phyloP scores from a whole-genome alignment of 306 rosid species.

The Vigna unguiculata region DNA sequence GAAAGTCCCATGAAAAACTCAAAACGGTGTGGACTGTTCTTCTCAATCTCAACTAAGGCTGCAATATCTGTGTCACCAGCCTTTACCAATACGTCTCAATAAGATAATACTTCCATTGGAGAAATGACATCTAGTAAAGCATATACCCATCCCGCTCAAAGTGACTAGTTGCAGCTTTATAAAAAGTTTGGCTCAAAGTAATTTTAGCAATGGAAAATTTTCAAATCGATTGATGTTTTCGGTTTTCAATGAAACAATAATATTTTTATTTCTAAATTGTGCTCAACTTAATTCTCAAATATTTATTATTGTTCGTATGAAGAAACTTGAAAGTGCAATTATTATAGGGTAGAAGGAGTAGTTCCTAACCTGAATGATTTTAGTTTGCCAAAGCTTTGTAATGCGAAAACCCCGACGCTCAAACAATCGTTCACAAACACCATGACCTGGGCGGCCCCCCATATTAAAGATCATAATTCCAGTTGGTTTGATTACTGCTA shows the following conservation, averaged over 20 bases:
- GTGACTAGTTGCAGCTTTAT: too few species aligned
- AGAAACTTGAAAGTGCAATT: too few species aligned
- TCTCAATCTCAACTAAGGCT: constrained; percentile 97
- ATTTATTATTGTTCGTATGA: too few species aligned
- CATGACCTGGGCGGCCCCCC: constrained; percentile 99
- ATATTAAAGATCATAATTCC: constrained; percentile 97
- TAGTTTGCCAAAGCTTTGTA: constrained; percentile 96
- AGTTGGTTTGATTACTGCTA: constrained; percentile 80
- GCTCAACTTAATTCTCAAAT: too few species aligned
- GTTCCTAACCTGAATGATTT: constrained; percentile 84
- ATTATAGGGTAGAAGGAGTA: too few species aligned
- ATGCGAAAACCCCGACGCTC: constrained; percentile 92
- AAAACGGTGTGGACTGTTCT: constrained; percentile 97
- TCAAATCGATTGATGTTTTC: too few species aligned
- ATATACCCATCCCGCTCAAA: background rate
- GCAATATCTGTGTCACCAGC: constrained; percentile 95
- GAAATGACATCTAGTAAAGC: constrained; percentile 32
- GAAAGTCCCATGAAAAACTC: constrained; percentile 99
- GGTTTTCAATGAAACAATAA: too few species aligned
- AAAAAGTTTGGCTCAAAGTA: too few species aligned
- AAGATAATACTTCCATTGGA: constrained; percentile 38
- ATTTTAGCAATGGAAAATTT: too few species aligned
- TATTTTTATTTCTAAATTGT: too few species aligned
- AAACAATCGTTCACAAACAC: constrained; percentile 86
- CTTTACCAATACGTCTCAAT: constrained; percentile 57